Evolutionary conservation across 805 yeast species (phyloP).

Genomic region (Pachysolen tannophilus): DNA sequence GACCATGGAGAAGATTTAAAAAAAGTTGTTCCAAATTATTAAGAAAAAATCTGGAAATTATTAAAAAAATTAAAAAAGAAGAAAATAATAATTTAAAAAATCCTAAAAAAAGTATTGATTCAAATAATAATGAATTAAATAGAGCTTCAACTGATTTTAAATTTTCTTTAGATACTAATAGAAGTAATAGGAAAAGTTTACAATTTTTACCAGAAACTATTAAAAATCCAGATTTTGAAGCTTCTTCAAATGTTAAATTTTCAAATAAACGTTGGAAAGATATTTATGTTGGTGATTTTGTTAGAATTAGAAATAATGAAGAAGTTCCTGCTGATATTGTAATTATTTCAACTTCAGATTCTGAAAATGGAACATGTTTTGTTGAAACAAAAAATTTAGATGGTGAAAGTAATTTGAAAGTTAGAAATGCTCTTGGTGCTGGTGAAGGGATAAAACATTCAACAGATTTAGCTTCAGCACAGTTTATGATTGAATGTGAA

Average conservation of each 20-base stretch:
- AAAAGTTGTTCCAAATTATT: constrained; percentile 24
- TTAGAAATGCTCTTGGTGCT: constrained; percentile 64
- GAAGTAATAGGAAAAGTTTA: constrained; percentile 21
- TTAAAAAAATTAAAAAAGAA: background rate
- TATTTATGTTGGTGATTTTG: constrained; percentile 66
- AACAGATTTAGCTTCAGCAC: constrained; percentile 39
- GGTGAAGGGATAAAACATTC: constrained; percentile 36
- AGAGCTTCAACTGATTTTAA: background rate
- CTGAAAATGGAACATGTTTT: constrained; percentile 52
- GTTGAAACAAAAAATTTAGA: constrained; percentile 78
- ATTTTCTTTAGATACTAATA: constrained; percentile 9
- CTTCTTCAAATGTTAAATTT: constrained; percentile 17
- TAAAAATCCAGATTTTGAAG: background rate
- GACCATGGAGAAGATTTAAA: constrained; percentile 64
- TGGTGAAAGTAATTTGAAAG: constrained; percentile 75
- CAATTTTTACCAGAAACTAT: background rate
- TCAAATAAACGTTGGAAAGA: constrained; percentile 58
- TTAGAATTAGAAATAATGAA: constrained; percentile 61
- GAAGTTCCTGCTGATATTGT: constrained; percentile 74
- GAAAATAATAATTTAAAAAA: background rate
- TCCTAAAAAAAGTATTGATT: background rate
- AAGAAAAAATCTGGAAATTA: background rate
- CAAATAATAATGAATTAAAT: background rate
- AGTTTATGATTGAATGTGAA: constrained; percentile 71
- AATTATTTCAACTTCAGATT: constrained; percentile 59